Evolutionary conservation across 352 stramenopile species (phyloP), one percentile per base, ranked within the genome.

Genomic region (Pythium folliculosum): DNA sequence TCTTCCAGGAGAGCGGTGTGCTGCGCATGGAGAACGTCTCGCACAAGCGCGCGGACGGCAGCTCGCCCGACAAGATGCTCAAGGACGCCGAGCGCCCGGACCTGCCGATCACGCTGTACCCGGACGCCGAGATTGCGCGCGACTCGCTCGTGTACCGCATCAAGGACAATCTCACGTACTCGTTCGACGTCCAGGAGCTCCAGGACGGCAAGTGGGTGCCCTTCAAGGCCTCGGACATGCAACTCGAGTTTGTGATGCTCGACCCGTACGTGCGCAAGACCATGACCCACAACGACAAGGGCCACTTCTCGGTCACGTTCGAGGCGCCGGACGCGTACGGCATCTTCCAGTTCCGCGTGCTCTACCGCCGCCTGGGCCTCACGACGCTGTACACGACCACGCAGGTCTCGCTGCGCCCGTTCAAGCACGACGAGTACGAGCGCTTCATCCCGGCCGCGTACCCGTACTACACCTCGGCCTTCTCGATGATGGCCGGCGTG

Each of bases 361-460:
- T 97, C 68, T 98, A 98, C 72, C 86, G 91, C 53, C 87, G 94
- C 52, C 68, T 91, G 17, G 94, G 91, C 5, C 80, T 96, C 63
- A 94, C 89, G 30, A 91, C 91, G 53, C 76, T 98, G 38, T 83
- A 92, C 72, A 87, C 88, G 62, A 92, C 87, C 45, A 96, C 77
- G 65, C 90, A 98, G 72, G 92, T 98, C 37, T 96, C 84, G 27
- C 80, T 98, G 37, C 90, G 94, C 14, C 94, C 92, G 48, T 98
- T 92, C 84, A 97, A 97, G 78, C 94, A 98, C 79, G 92, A 98
- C 78, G 94, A 98, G 77, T 98, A 97, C 80, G 91, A 97, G 74
- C 85, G 94, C 60, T 98, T 98, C 78, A 97, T 98, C 60, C 80
- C 89, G 3, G 86, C 83, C 8, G 94, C 94, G 27, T 98, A 91